Base-by-base conservation (phyloP, 805 yeast genomes). In the Metschnikowia dekortorum region DNA sequence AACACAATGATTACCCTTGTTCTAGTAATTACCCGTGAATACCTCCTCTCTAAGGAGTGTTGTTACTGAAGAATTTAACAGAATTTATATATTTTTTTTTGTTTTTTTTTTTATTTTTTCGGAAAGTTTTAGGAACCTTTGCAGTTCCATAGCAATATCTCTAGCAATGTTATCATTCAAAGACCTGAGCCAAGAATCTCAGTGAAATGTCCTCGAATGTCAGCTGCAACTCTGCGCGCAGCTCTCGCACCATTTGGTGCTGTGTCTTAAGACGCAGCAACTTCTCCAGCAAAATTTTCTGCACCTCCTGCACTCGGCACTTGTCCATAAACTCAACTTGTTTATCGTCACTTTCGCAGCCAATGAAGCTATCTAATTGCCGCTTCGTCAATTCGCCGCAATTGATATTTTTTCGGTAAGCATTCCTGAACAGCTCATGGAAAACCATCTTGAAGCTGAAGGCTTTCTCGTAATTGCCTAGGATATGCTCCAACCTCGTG, bases 391-490 rank as follows among this genome's bases (percentile, higher is more conserved):
- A 36, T 2, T 44, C 46, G 6, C n/a, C 32, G 10, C 33, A 14
- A 29, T 35, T 32, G 5, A 44, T 28, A 13, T 28, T 26, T 7
- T 35, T 28, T 26, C 29, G 28, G 46, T 44, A 44, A 6, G 39
- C n/a, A 16, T 18, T 36, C 16, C 46, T 28, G 39, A 44, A 44
- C 29, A 11, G 39, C 22, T 35, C 39, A 39, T 44, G 46, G 28
- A 44, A 44, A 2, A 44, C 39, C 39, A 44, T 34, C 13, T 44
- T 44, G 46, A 35, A 44, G 33, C 39, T 36, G 32, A 28, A 36
- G 28, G 46, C 46, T 8, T 35, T 14, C 33, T 44, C 46, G 31
- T 35, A 44, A 14, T 28, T 44, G 26, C 28, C 28, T 26, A 44
- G 39, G 36, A 44, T 44, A 11, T 34, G 32, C 29, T 35, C 39